These are phyloP conservation scores for Podospora appendiculata DNA, from an alignment of 495 filamentous ascomycete genomes.

Conservation along the genomic window DNA sequence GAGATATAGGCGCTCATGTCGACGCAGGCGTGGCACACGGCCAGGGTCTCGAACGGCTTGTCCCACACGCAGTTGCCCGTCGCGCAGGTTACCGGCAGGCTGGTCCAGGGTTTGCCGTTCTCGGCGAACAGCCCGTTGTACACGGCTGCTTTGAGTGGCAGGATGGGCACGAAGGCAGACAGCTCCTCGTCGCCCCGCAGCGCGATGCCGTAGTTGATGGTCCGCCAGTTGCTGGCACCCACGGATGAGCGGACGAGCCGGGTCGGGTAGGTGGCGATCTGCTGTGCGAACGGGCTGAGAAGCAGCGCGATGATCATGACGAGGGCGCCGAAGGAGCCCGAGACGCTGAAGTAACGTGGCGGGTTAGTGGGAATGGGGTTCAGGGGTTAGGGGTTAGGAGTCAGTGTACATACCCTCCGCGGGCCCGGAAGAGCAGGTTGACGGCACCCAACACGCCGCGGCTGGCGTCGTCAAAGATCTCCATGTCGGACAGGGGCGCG, in stretches of 20 bases:
- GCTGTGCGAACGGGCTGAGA: constrained; percentile 17
- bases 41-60: constrained; percentile 17
- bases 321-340: constrained; percentile 32
- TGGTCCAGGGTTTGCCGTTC: constrained; percentile 13
- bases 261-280: constrained; percentile 13
- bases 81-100: constrained; percentile 15
- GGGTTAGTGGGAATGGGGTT: no score
- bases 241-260: background rate
- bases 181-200: background rate
- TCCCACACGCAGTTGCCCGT: constrained; percentile 24
- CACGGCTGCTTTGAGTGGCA: constrained; percentile 25
- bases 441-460: constrained; percentile 33
- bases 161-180: constrained; percentile 20
- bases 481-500: constrained; percentile 33
- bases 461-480: constrained; percentile 37
- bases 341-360: background rate
- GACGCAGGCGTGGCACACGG: constrained; percentile 19
- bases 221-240: constrained; percentile 7
- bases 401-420: constrained; percentile 12
- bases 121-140: constrained; percentile 25
- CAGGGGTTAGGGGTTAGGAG: background rate
- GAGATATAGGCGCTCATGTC: constrained; percentile 19
- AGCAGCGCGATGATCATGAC: constrained; percentile 33
- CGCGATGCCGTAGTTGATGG: constrained; percentile 1
- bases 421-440: constrained; percentile 20